phyloP scores from a whole-genome alignment of 306 rosid species.

The Pyrus betulifolia region DNA sequence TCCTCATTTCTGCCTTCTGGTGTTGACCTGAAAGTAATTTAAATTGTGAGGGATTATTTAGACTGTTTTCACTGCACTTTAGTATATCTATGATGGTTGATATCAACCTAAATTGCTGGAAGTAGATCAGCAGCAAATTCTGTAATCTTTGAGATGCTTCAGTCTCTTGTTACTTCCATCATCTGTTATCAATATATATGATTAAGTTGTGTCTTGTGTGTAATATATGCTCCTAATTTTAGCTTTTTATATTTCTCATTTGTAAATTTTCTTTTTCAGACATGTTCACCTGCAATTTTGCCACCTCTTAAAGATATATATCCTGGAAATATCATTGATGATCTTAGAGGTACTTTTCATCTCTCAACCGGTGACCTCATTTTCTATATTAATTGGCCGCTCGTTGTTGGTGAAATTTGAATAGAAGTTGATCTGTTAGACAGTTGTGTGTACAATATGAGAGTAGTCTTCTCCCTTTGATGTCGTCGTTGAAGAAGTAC shows the following conservation, averaged over 20 bases:
- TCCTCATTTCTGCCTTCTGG: slow-evolving; percentile 12
- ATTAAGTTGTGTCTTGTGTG: background rate
- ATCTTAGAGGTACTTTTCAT: slow-evolving; percentile 65
- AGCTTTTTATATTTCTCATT: background rate
- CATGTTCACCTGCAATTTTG: slow-evolving; percentile 77
- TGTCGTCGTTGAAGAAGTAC: background rate
- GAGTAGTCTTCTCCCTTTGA: background rate
- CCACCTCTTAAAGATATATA: slow-evolving; percentile 86
- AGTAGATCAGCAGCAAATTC: background rate
- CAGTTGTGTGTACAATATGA: background rate
- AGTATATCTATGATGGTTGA: slow-evolving; percentile 6
- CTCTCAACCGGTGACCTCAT: slow-evolving; percentile 10
- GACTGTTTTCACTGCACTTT: slow-evolving; percentile 2
- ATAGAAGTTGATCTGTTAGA: background rate
- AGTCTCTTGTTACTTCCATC: background rate
- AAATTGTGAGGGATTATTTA: background rate
- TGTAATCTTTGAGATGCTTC: background rate
- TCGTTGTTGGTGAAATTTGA: background rate
- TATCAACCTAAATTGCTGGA: slow-evolving; percentile 17
- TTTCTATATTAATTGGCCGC: background rate
- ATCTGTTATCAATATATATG: background rate
- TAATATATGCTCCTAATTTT: background rate
- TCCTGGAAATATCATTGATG: slow-evolving; percentile 59
- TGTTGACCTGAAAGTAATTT: background rate
- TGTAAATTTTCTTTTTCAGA: slow-evolving; percentile 40